Conservation (phyloP, 2,329 filamentous ascomycete genomes). For the Emergomyces orientalis region DNA sequence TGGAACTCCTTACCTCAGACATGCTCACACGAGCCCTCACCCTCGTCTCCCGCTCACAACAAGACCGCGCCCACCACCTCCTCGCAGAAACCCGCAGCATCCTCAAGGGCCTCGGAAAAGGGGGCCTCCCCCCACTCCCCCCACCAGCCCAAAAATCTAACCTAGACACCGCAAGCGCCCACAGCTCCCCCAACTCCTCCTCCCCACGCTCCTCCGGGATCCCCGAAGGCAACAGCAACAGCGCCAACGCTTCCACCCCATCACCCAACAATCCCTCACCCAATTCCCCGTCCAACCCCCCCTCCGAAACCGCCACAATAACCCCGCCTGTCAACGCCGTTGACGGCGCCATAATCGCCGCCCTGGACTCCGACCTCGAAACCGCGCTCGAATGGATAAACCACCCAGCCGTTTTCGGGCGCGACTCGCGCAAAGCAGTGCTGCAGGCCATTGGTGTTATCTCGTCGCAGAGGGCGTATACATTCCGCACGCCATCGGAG, state of each 20-base stretch:
- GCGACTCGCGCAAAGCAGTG: conserved; percentile 90
- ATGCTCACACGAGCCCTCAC: conserved; percentile 92
- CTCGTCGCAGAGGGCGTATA: conserved; percentile 85
- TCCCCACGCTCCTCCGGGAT: conserved; percentile 32
- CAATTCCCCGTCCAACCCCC: conserved; percentile 11
- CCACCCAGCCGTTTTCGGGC: conserved; percentile 86
- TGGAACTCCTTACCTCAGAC: conserved; percentile 95
- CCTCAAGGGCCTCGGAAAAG: conserved; percentile 90
- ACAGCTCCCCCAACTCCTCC: conserved; percentile 27
- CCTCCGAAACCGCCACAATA: conserved; percentile 38
- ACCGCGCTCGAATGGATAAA: conserved; percentile 93
- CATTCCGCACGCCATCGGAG: conserved; percentile 84
- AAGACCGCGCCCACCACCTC: conserved; percentile 86
- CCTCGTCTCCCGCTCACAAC: conserved; percentile 80
- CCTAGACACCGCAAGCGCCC: conserved; percentile 12
- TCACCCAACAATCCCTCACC: conserved; percentile 41
- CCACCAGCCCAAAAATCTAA: conserved; percentile 30
- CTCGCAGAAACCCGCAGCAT: conserved; percentile 91
- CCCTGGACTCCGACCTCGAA: conserved; percentile 84
- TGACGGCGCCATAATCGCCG: conserved; percentile 68
- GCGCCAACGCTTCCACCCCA: conserved; percentile 34
- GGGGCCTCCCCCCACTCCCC: conserved; percentile 81
- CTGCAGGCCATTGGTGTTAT: conserved; percentile 95
- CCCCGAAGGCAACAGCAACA: conserved; percentile 22
- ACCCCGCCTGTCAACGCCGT: conserved; percentile 58